phyloP scores from a whole-genome alignment of 192 early-diverging fungal species.

The Polychytrium aggregatum region DNA sequence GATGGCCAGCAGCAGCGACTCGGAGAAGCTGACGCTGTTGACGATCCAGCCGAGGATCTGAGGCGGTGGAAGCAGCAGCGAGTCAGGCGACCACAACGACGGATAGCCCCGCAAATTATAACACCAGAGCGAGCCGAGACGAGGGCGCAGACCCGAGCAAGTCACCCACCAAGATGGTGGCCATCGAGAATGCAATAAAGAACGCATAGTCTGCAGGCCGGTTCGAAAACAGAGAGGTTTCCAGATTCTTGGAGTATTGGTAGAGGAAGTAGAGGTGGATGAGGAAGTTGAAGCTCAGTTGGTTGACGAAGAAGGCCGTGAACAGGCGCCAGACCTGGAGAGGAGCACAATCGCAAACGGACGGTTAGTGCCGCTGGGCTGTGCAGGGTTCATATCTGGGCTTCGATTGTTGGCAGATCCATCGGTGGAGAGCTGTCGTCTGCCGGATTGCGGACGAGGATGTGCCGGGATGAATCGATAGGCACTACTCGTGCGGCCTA shows the following conservation, averaged over 20 bases:
- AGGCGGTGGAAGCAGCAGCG: no score
- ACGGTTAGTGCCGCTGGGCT: background rate
- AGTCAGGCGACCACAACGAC: slow-evolving; percentile 11
- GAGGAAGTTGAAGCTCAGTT: slow-evolving; percentile 41
- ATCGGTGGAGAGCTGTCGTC: no score
- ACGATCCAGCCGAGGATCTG: no score
- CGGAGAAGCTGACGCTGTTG: no score
- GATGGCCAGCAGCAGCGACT: slow-evolving; percentile 31
- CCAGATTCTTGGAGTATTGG: slow-evolving; percentile 58
- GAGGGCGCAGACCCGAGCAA: background rate
- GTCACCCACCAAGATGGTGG: slow-evolving; percentile 28
- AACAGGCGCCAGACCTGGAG: slow-evolving; percentile 63
- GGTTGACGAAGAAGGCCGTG: slow-evolving; percentile 50
- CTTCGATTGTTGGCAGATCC: no score
- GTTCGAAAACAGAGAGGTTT: slow-evolving; percentile 49
- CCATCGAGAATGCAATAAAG: slow-evolving; percentile 53
- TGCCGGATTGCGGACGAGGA: no score
- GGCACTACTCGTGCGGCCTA: no score
- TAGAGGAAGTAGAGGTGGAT: slow-evolving; percentile 68
- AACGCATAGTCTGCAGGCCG: slow-evolving; percentile 71
- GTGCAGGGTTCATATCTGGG: no score
- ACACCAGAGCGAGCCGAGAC: background rate
- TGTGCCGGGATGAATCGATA: no score
- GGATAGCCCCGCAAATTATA: background rate
- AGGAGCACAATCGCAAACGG: background rate